phyloP scores from a whole-genome alignment of 768 basidiomycete species.

The Panellus pusillus region DNA sequence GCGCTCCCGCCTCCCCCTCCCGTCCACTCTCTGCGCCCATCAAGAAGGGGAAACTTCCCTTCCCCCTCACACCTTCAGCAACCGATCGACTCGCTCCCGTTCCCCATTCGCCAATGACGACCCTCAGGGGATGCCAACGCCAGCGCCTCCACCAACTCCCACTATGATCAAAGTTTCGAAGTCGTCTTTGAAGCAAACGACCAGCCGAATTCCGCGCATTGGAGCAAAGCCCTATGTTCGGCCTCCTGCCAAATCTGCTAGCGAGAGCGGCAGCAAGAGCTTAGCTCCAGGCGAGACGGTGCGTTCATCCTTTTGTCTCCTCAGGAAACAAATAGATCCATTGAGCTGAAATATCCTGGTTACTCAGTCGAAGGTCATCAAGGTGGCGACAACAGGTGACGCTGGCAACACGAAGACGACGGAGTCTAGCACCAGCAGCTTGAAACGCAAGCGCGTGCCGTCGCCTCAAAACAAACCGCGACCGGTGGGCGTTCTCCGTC shows the following conservation, averaged over 20 bases:
- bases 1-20: slow-evolving; percentile 11
- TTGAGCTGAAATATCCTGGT: not conserved
- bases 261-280: slow-evolving; percentile 6
- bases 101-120: slow-evolving; percentile 1
- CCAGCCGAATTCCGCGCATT: slow-evolving; percentile 63
- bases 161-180: slow-evolving; percentile 32
- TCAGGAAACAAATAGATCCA: not conserved
- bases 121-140: not conserved
- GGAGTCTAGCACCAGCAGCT: slow-evolving; percentile 17
- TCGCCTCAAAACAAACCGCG: slow-evolving; percentile 13
- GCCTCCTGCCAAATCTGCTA: slow-evolving; percentile 23
- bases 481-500: slow-evolving; percentile 16
- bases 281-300: slow-evolving; percentile 6
- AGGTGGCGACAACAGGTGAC: slow-evolving; percentile 9
- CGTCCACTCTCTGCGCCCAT: slow-evolving; percentile 10
- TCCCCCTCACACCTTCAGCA: slow-evolving; percentile 13
- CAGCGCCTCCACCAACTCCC: slow-evolving; percentile 20
- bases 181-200: slow-evolving; percentile 50
- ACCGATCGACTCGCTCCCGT: slow-evolving; percentile 6
- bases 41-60: slow-evolving; percentile 20
- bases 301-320: slow-evolving; percentile 5
- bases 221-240: slow-evolving; percentile 59
- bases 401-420: slow-evolving; percentile 9
- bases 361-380: slow-evolving; percentile 6
- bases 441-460: slow-evolving; percentile 45